Conservation (phyloP, 179 eudicot genomes). For the Carnegiea gigantea region DNA sequence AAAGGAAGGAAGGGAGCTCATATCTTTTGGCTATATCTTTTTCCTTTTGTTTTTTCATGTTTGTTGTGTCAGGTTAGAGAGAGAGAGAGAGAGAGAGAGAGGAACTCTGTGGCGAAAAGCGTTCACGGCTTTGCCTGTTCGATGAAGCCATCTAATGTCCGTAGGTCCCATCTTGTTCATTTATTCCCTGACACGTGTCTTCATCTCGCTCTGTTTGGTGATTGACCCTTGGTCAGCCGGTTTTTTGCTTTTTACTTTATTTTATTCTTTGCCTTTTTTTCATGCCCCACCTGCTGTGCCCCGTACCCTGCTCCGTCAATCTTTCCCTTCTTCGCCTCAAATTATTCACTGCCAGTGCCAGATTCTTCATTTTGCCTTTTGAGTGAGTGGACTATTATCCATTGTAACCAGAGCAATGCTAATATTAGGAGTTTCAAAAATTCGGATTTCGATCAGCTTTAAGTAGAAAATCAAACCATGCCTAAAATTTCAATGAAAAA, state of each 20-base stretch:
- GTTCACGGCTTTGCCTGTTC: slow-evolving; percentile 12
- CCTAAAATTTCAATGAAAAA: too few species aligned
- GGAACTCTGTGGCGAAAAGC: background rate
- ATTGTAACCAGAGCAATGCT: too few species aligned
- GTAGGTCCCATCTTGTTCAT: slow-evolving; percentile 20
- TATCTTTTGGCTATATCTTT: background rate
- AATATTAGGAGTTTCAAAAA: too few species aligned
- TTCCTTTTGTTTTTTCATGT: background rate
- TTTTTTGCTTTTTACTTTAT: background rate
- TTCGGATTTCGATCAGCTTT: too few species aligned
- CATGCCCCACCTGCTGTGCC: too few species aligned
- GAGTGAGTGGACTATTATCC: too few species aligned
- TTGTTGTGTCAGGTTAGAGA: background rate
- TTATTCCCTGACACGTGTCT: slow-evolving; percentile 1
- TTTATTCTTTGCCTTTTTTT: background rate
- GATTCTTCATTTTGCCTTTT: too few species aligned
- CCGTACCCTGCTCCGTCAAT: too few species aligned
- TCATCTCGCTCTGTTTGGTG: background rate
- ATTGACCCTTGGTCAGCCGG: background rate
- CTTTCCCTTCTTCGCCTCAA: too few species aligned
- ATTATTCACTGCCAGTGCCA: too few species aligned
- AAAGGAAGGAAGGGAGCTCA: background rate
- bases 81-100: background rate
- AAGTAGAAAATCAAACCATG: too few species aligned
- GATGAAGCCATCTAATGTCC: slow-evolving; percentile 15